phyloP scores from a whole-genome alignment of 2,329 filamentous ascomycete genomes.

The Hysterium pulicare region DNA sequence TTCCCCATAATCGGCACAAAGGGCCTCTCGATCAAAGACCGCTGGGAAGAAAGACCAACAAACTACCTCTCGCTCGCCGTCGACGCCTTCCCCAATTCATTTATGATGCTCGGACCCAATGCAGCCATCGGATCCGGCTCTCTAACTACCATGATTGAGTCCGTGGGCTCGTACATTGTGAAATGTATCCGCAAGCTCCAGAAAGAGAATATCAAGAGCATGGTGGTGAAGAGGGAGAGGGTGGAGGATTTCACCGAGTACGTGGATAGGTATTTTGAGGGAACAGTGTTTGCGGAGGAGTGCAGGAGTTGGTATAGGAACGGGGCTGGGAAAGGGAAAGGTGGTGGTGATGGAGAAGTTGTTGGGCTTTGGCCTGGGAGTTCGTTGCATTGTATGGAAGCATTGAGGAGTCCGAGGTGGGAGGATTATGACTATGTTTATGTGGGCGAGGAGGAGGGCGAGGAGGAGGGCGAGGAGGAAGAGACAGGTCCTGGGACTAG shows the following conservation, averaged over 20 bases:
- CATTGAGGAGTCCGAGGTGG: conserved; percentile 32
- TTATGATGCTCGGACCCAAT: conserved; percentile 43
- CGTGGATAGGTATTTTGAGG: conserved; percentile 31
- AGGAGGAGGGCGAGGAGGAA: conserved; percentile 4
- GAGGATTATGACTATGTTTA: conserved; percentile 35
- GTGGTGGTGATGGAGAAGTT: conserved; percentile 13
- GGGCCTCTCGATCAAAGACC: conserved; percentile 25
- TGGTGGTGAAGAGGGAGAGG: conserved; percentile 26
- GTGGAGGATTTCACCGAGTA: conserved; percentile 30
- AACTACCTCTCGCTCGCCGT: conserved; percentile 30
- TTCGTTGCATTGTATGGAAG: conserved; percentile 30
- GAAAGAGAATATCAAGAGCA: conserved; percentile 40
- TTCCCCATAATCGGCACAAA: conserved; percentile 36
- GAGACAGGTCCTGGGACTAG: no score
- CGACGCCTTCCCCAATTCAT: conserved; percentile 37
- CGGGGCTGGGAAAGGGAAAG: no score
- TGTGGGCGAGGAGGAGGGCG: conserved; percentile 8
- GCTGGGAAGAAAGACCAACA: conserved; percentile 33
- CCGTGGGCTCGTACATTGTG: conserved; percentile 38
- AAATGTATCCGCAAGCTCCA: conserved; percentile 41
- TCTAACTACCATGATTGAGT: conserved; percentile 42
- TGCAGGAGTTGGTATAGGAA: conserved; percentile 37
- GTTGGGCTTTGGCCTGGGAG: conserved; percentile 35
- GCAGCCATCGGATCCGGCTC: conserved; percentile 38
- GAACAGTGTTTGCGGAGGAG: conserved; percentile 31